phyloP scores from a whole-genome alignment of 345 rosid species.

The Limnanthes douglasii region DNA sequence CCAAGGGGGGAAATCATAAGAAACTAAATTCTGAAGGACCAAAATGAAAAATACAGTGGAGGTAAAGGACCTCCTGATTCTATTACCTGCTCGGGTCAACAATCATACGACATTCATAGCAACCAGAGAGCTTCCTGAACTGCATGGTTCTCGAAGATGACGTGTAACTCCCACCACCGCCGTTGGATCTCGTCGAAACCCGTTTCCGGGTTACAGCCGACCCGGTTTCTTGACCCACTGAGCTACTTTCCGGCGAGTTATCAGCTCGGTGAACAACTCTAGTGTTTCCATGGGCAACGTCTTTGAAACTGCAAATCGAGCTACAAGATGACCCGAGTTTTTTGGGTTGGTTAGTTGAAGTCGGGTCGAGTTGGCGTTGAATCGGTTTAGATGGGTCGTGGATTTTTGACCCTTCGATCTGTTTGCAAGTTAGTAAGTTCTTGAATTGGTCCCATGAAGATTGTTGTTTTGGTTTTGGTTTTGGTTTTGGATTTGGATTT shows the following conservation, averaged over 20 bases:
- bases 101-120: conserved; percentile 89
- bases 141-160: conserved; percentile 77
- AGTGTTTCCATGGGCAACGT: conserved; percentile 84
- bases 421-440: conserved; percentile 81
- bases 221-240: conserved; percentile 47
- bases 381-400: conserved; percentile 60
- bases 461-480: conserved; percentile 31
- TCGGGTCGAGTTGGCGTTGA: conserved; percentile 7
- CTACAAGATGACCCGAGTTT: conserved; percentile 58
- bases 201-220: conserved; percentile 39
- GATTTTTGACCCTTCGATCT: conserved; percentile 57
- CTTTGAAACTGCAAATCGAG: conserved; percentile 77
- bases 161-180: conserved; percentile 19
- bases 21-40: no score
- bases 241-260: conserved; percentile 73
- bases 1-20: no score
- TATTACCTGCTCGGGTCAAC: conserved; percentile 98
- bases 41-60: no score
- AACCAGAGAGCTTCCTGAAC: conserved; percentile 90
- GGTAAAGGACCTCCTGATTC: no score
- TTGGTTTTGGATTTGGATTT: no score
- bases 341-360: conserved; percentile 12
- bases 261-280: conserved; percentile 90
- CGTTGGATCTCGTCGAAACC: conserved; percentile 38
- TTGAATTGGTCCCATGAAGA: conserved; percentile 99